A percentile compares a stretch with the other conserved stretches of the same genome.
Evolutionary conservation across 2,329 filamentous ascomycete species (phyloP).

Genomic region (Fusarium stilboides): DNA sequence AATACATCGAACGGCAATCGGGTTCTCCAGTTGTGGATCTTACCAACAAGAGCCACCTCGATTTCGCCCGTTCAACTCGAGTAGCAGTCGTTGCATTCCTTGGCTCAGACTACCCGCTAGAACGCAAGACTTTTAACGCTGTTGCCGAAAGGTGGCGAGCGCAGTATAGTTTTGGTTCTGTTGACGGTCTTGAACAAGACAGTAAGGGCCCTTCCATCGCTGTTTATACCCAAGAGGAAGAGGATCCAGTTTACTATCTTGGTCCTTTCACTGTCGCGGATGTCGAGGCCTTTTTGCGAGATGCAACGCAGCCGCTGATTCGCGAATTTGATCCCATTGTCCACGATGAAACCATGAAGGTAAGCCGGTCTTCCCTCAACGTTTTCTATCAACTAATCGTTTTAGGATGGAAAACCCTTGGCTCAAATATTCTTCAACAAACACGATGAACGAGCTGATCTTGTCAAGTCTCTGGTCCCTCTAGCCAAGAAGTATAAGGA

Average conservation of each 20-base stretch:
- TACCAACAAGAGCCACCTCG: neutral
- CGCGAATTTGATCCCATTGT: neutral
- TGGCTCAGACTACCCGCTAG: fast-evolving
- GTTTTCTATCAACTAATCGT: fast-evolving
- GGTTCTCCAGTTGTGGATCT: neutral
- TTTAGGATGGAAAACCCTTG: neutral
- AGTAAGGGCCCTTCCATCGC: neutral
- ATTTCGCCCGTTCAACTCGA: neutral
- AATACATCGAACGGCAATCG: conserved; percentile 8
- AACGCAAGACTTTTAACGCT: neutral
- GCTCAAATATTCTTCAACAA: conserved; percentile 8
- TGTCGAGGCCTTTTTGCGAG: neutral
- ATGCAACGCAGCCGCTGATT: neutral
- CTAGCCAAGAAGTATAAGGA: neutral
- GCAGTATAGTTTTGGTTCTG: neutral
- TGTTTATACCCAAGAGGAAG: conserved; percentile 1
- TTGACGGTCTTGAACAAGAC: neutral
- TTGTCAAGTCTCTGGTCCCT: neutral
- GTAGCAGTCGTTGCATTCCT: neutral
- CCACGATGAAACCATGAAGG: neutral
- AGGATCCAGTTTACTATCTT: neutral
- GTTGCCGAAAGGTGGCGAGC: conserved; percentile 4
- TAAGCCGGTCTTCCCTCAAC: neutral
- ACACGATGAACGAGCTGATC: neutral
- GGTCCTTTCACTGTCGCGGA: neutral